These are phyloP conservation scores for Cocos nucifera DNA, from an alignment of 176 grass and related monocot species.

Conservation along the genomic window DNA sequence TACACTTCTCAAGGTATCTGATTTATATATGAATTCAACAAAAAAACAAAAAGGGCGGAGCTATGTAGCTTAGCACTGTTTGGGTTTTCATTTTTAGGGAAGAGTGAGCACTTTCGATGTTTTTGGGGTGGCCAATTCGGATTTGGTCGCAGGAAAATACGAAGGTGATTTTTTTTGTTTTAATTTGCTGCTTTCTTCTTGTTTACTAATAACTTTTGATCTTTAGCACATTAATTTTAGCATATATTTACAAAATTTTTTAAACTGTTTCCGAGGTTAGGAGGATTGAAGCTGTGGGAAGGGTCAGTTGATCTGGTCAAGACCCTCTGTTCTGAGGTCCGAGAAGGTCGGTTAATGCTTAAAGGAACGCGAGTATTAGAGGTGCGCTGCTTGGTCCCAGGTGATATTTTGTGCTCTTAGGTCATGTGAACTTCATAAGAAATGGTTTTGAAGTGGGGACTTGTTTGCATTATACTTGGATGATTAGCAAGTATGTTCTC, in stretches of 20 bases:
- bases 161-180: conserved; percentile 44
- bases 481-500: too few relatives aligned
- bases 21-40: background rate
- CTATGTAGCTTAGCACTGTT: too few relatives aligned
- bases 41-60: too few relatives aligned
- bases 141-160: conserved; percentile 93
- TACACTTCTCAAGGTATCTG: conserved; percentile 67
- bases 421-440: background rate
- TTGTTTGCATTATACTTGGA: too few relatives aligned
- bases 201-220: background rate
- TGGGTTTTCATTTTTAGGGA: conserved; percentile 36
- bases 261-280: conserved; percentile 10
- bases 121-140: conserved; percentile 71
- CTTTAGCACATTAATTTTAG: conserved; percentile 13
- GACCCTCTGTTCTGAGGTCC: conserved; percentile 41
- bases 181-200: conserved; percentile 12
- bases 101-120: conserved; percentile 75
- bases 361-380: conserved; percentile 68
- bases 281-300: conserved; percentile 95
- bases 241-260: background rate
- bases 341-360: conserved; percentile 31
- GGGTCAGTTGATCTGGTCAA: conserved; percentile 80
- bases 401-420: conserved; percentile 15
- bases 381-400: conserved; percentile 41
- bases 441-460: too few relatives aligned